phyloP scores from a whole-genome alignment of 352 stramenopile species.

The Thalassiosira hispida region DNA sequence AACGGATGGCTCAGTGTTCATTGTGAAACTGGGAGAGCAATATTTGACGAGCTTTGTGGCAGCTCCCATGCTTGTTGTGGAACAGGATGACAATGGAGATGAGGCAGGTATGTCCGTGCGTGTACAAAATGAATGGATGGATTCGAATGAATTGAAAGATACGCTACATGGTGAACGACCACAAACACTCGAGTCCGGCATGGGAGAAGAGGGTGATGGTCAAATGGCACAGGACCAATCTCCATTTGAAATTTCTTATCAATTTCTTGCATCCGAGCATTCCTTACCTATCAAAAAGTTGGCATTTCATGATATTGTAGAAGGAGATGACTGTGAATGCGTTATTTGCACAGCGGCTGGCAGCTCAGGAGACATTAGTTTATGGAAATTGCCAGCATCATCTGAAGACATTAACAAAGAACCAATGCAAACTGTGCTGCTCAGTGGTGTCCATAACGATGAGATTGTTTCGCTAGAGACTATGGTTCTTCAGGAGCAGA shows the following conservation, averaged over 20 bases:
- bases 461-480: slow-evolving; percentile 48
- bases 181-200: not conserved
- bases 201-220: not conserved
- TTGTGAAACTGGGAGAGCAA: slow-evolving; percentile 56
- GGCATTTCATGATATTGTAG: slow-evolving; percentile 42
- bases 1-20: slow-evolving; percentile 59
- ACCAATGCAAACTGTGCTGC: slow-evolving; percentile 11
- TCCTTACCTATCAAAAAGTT: slow-evolving; percentile 41
- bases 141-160: slow-evolving; percentile 9
- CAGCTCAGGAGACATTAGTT: slow-evolving; percentile 30
- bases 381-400: slow-evolving; percentile 29
- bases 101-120: not conserved
- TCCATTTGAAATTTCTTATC: slow-evolving; percentile 50
- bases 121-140: slow-evolving; percentile 13
- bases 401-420: not conserved
- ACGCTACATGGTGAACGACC: slow-evolving; percentile 2
- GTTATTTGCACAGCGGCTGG: slow-evolving; percentile 41
- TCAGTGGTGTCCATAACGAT: slow-evolving; percentile 23
- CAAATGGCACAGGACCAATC: slow-evolving; percentile 4
- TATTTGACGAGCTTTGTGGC: slow-evolving; percentile 63
- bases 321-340: slow-evolving; percentile 18
- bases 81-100: slow-evolving; percentile 16
- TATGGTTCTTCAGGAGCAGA: slow-evolving; percentile 39
- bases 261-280: slow-evolving; percentile 46
- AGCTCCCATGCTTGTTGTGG: slow-evolving; percentile 6